A percentile compares a stretch with the other conserved stretches of the same genome.
phyloP scores from a whole-genome alignment of 2,329 filamentous ascomycete species.

The Lizonia empirigonia region DNA sequence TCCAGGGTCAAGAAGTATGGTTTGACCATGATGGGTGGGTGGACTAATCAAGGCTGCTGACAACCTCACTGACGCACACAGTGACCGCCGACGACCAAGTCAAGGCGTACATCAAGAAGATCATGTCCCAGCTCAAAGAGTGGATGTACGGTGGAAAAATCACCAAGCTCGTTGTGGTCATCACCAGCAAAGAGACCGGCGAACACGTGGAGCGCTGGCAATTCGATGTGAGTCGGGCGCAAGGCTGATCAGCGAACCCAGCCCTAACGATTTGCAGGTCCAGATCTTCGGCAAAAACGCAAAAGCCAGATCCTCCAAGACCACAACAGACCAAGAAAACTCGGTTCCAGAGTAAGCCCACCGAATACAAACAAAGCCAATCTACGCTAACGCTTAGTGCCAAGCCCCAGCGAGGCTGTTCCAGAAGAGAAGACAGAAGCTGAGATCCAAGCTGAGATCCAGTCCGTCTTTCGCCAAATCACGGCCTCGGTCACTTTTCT shows the following conservation, averaged over 20 bases:
- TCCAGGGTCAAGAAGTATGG: slow-evolving; percentile 95
- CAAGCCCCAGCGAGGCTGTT: slow-evolving; percentile 32
- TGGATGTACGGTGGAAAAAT: slow-evolving; percentile 99
- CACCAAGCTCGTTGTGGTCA: slow-evolving; percentile 93
- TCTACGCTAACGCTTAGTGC: slow-evolving; percentile 27
- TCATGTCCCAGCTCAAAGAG: slow-evolving; percentile 95
- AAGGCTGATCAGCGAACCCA: slow-evolving; percentile 39
- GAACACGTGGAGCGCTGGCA: slow-evolving; percentile 98
- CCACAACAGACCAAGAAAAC: slow-evolving; percentile 72
- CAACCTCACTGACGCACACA: slow-evolving; percentile 42
- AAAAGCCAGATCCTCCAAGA: slow-evolving; percentile 57
- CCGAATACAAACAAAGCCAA: background rate
- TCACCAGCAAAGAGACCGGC: slow-evolving; percentile 95
- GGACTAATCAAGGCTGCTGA: background rate
- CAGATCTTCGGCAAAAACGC: slow-evolving; percentile 61
- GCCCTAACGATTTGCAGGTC: slow-evolving; percentile 52
- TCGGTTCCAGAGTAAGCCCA: slow-evolving; percentile 58
- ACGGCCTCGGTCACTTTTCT: slow-evolving; percentile 97
- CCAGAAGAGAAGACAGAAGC: slow-evolving; percentile 79
- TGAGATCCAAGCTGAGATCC: slow-evolving; percentile 94
- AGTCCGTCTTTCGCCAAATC: slow-evolving; percentile 96
- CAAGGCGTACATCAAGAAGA: slow-evolving; percentile 98
- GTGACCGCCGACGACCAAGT: slow-evolving; percentile 97
- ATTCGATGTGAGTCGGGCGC: slow-evolving; percentile 72
- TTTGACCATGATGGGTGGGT: slow-evolving; percentile 86